Conservation (phyloP, 768 basidiomycete species). For the Auriscalpium vulgare region DNA sequence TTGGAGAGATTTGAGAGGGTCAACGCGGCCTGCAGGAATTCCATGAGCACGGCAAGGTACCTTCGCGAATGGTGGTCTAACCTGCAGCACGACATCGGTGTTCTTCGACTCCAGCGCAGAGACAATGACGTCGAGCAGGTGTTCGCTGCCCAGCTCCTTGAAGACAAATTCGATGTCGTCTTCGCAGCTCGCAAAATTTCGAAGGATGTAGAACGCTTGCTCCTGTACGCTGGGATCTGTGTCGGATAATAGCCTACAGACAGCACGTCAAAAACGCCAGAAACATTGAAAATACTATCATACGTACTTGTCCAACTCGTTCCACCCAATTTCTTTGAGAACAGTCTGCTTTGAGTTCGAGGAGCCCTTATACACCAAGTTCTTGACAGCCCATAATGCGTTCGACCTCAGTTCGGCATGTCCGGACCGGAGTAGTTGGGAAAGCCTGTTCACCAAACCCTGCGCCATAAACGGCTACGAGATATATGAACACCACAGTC, state of each 20-base stretch:
- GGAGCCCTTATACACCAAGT: slow-evolving; percentile 59
- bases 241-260: slow-evolving; percentile 45
- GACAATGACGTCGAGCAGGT: slow-evolving; percentile 39
- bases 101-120: slow-evolving; percentile 41
- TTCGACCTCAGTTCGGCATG: slow-evolving; percentile 57
- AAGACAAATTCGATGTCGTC: slow-evolving; percentile 58
- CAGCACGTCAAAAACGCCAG: not conserved
- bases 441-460: slow-evolving; percentile 58
- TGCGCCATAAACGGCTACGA: slow-evolving; percentile 56
- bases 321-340: slow-evolving; percentile 67
- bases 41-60: not conserved
- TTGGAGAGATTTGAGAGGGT: slow-evolving; percentile 66
- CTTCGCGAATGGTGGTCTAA: slow-evolving; percentile 15
- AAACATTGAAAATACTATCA: not conserved
- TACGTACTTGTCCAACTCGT: slow-evolving; percentile 45
- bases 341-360: slow-evolving; percentile 55
- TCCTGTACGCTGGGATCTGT: slow-evolving; percentile 52
- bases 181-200: slow-evolving; percentile 61
- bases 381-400: slow-evolving; percentile 84
- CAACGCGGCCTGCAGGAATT: slow-evolving; percentile 39
- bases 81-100: slow-evolving; percentile 49
- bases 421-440: slow-evolving; percentile 43
- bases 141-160: slow-evolving; percentile 38
- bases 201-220: slow-evolving; percentile 59
- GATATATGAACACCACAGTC: not conserved